phyloP scores from a whole-genome alignment of 306 rosid genomes.

The Parietaria judaica region DNA sequence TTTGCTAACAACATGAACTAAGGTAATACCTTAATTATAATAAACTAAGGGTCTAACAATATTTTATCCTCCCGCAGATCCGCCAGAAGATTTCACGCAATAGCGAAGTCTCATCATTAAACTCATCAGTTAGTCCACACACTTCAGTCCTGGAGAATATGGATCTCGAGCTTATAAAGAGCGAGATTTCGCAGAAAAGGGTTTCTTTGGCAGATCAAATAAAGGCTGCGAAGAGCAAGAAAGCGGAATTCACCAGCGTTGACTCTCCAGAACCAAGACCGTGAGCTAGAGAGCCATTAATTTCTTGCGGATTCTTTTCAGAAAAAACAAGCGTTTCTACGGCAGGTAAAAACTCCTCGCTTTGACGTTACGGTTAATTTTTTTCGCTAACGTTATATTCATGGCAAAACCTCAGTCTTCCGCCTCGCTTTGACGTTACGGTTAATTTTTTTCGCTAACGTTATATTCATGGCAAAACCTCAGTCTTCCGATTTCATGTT shows the following conservation, averaged over 20 bases:
- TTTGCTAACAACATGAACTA: no score
- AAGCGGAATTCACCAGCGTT: conserved; percentile 24
- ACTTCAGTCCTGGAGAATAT: conserved; percentile 37
- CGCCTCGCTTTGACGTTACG: background rate
- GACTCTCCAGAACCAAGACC: conserved; percentile 15
- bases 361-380: background rate
- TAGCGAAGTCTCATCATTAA: conserved; percentile 24
- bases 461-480: no score
- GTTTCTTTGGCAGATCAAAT: conserved; percentile 75
- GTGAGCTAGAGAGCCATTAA: conserved; percentile 2
- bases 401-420: no score
- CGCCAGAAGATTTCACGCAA: conserved; percentile 25
- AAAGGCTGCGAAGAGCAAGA: conserved; percentile 50
- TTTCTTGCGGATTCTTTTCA: conserved; percentile 11
- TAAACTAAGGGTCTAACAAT: background rate
- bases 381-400: no score
- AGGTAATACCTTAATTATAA: no score
- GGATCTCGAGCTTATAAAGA: conserved; percentile 63
- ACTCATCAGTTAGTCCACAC: conserved; percentile 22
- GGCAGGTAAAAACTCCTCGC: background rate
- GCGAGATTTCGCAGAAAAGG: conserved; percentile 38
- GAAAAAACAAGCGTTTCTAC: conserved; percentile 1
- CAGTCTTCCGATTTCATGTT: no score
- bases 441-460: no score
- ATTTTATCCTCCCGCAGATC: conserved; percentile 34